Base-by-base conservation (phyloP, 2,329 filamentous ascomycete genomes). In the Alternaria arbusti region DNA sequence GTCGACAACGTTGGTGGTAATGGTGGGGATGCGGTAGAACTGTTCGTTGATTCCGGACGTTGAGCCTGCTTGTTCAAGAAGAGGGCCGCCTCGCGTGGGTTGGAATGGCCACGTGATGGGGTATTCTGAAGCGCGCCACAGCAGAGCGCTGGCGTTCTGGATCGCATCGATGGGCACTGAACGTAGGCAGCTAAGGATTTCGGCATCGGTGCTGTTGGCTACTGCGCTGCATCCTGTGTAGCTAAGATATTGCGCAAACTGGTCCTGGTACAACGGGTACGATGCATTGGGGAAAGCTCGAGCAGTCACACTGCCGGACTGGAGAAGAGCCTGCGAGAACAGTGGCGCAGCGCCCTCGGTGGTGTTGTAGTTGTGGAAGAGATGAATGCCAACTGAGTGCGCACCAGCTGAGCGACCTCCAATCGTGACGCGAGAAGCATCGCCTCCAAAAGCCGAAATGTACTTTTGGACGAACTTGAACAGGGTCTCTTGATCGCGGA, bases 81-180 rank as follows among this genome's bases (percentile, higher is more conserved):
- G 60, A 0, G 79, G 78, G 0, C 82, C 82, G 0, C 82, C 82
- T 1, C 79, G 76, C 0, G 79, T 78, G 1, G 83, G 83, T 40
- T 84, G 83, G 63, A 83, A 84, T 0, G 83, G 83, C 83, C 83
- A 84, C 0, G 81, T 82, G 20, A 81, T 70, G n/a, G 70, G 66
- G 3, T 77, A 77, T 6, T 79, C 69, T 0, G 78, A 80, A 0
- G 81, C 76, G 3, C 75, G 60, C 54, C 64, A 68, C 68, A 83
- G 5, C 76, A 54, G 36, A 69, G 75, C 13, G 70, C 75, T 72
- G 72, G 81, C 61, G 73, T 78, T 32, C 54, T 74, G 73, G 17
- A 84, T 82, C 2, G 74, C 69, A 1, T 64, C 57, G 2, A 82
- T 72, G 15, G 81, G 74, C 0, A 78, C 81, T 2, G 71, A 65